Base-by-base conservation (phyloP, 1,284 basidiomycete species). In the Cerrena zonata region DNA sequence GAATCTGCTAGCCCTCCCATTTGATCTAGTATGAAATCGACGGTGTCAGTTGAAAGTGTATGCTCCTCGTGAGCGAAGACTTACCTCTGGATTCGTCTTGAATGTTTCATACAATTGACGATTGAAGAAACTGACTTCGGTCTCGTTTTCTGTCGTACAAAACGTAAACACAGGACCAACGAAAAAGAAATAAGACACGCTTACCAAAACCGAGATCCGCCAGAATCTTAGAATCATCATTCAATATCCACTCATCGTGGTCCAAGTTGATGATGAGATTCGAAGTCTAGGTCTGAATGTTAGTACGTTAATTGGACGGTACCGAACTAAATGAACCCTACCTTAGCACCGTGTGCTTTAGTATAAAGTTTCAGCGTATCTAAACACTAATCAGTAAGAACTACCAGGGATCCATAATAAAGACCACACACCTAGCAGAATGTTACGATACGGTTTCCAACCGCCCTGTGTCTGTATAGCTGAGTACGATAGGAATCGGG, bases 191-290 rank as follows among this genome's bases (percentile, higher is more conserved):
- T 40, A 2, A n/a, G 19, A 39, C 42, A 39, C 23, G 70, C 84
- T 57, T 52, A 93, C 93, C 88, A 51, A 93, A 81, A 12, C 86
- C 90, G 23, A 80, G 69, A 4, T 84, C 79, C 2, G 75, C 79
- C 18, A 97, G 75, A 1, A 72, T 76, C 62, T 78, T 80, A 12
- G 65, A 65, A 36, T 84, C 82, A 56, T 93, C 84, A 45, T 78
- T 70, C 27, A 94, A 69, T 58, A 95, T 89, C 90, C 91, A 94
- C 34, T 95, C 91, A 58, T 96, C 93, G 61, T 94, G 80, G 64
- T 95, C 91, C 50, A 96, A 77, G 68, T 97, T 96, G 63, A 97
- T 94, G 67, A 96, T 95, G 26, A 96, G 76, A 70, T 96, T 95
- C 25, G 86, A 89, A 0, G 93, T 94, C 92, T 94, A 63, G 21